phyloP scores from a whole-genome alignment of 2,329 filamentous ascomycete genomes.

The Colletotrichum trifolii region DNA sequence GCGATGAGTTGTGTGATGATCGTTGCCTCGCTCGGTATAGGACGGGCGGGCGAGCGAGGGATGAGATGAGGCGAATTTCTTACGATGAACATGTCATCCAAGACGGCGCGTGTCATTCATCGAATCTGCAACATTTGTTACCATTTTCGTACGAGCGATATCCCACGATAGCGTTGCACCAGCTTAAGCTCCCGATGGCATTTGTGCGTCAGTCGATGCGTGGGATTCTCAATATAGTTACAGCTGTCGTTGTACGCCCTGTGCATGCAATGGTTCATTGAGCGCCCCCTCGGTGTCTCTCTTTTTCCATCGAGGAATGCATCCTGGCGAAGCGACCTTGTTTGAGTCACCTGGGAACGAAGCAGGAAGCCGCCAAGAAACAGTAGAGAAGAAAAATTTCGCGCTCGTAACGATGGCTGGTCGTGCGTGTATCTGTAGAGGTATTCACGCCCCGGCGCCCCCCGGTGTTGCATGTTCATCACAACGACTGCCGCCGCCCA shows the following conservation, averaged over 20 bases:
- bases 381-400: not conserved
- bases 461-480: slow-evolving; percentile 6
- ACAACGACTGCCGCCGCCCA: no score
- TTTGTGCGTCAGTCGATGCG: no score
- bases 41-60: not conserved
- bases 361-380: slow-evolving; percentile 17
- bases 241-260: not conserved
- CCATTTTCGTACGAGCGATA: not conserved
- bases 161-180: no score
- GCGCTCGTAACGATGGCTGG: not conserved
- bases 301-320: slow-evolving; percentile 17
- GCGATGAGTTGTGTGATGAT: slow-evolving; percentile 14
- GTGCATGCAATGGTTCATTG: slow-evolving; percentile 22
- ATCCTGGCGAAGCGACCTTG: slow-evolving; percentile 2
- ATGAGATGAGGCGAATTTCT: slow-evolving; percentile 2
- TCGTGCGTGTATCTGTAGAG: not conserved
- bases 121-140: not conserved
- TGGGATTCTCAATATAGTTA: no score
- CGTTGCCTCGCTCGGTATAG: slow-evolving; percentile 3
- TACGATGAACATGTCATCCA: not conserved
- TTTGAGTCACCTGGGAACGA: slow-evolving; percentile 21
- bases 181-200: no score
- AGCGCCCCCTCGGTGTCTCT: slow-evolving; percentile 2
- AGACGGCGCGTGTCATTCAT: not conserved
- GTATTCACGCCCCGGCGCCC: slow-evolving; percentile 12